Evolutionary conservation across 2,329 filamentous ascomycete genomes (phyloP), one percentile per base, ranked within the genome.

Genomic region (Graphilbum fragrans): DNA sequence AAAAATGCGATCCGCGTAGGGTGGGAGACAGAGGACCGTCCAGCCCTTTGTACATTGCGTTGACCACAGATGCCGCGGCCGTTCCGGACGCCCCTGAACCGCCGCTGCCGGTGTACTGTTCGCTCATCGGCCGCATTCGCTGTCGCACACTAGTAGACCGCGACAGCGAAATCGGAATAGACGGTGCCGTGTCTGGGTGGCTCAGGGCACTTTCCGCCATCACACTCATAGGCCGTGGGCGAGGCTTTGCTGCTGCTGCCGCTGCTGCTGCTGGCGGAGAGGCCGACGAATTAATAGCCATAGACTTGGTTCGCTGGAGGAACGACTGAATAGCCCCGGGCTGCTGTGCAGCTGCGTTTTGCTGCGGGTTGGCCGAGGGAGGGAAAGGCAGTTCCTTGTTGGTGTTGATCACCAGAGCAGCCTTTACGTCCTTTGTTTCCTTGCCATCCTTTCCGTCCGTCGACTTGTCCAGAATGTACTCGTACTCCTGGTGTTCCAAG

Each of bases 401-500:
- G 33, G 69, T 73, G 55, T 82, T 72, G 25, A 51, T 54, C 10
- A 21, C 53, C 53, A 43, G 59, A 25, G 39, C 56, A 43, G 59
- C 52, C 21, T 66, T 16, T 72, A 54, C 82, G 72, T 22, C 8
- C 25, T 29, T 7, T 51, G 53, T 18, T 52, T 53, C 42, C 60
- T 27, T n/a, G n/a, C n/a, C n/a, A 2, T 83, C 63, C 52, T 78
- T 77, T 49, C 68, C 65, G 42, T 81, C 75, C 39, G 76, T 75
- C 9, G 82, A 84, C 59, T 86, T 83, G 57, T 94, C 86, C 33
- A 95, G 70, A 46, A 96, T 94, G 47, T 86, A 80, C 63, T 98
- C 90, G 51, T 94, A 96, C 51, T 94, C 88, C 55, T 94, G 84
- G 62, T 95, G 85, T 57, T 94, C 84, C 47, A 98, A 73, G 35